A percentile compares a stretch with the other conserved stretches of the same genome.
These are phyloP conservation scores for Albophoma yamanashiensis DNA, from an alignment of 2,329 filamentous ascomycete genomes.

Conservation along the genomic window DNA sequence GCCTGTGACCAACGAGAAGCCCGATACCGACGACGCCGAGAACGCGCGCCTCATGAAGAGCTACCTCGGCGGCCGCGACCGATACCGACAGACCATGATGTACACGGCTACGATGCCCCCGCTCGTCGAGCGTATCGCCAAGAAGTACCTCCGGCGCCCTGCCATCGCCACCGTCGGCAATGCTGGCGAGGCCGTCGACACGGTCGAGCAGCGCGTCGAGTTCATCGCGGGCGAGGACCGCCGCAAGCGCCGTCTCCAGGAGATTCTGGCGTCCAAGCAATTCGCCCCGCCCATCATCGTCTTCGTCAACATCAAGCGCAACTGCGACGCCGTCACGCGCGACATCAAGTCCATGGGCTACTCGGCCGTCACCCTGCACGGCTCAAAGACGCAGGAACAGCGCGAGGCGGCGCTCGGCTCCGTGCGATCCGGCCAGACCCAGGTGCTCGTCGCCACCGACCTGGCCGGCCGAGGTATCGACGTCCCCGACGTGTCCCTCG, in stretches of 20 bases:
- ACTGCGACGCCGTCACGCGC: conserved; percentile 88
- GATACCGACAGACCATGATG: conserved; percentile 99
- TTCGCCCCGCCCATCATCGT: conserved; percentile 91
- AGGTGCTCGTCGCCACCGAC: conserved; percentile 92
- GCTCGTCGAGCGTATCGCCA: conserved; percentile 88
- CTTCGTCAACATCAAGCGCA: conserved; percentile 99
- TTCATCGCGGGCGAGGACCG: conserved; percentile 86
- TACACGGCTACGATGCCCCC: conserved; percentile 98
- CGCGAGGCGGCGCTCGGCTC: conserved; percentile 83
- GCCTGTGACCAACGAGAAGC: conserved; percentile 88
- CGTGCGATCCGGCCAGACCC: conserved; percentile 68
- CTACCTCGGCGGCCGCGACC: conserved; percentile 62
- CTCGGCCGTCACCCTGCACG: conserved; percentile 81
- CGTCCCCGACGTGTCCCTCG: conserved; percentile 83
- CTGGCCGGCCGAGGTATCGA: conserved; percentile 96
- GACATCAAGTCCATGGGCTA: conserved; percentile 94
- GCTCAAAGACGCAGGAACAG: conserved; percentile 95
- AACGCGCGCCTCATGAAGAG: conserved; percentile 75
- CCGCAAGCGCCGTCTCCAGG: conserved; percentile 87
- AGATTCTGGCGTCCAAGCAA: conserved; percentile 72
- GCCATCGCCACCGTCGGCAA: conserved; percentile 94
- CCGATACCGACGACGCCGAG: conserved; percentile 86
- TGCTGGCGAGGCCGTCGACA: conserved; percentile 90
- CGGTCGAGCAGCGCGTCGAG: conserved; percentile 94
- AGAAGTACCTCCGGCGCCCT: conserved; percentile 86